Evolutionary conservation across 495 filamentous ascomycete genomes (phyloP), one percentile per base, ranked within the genome.

Genomic region (Tuber melanosporum): DNA sequence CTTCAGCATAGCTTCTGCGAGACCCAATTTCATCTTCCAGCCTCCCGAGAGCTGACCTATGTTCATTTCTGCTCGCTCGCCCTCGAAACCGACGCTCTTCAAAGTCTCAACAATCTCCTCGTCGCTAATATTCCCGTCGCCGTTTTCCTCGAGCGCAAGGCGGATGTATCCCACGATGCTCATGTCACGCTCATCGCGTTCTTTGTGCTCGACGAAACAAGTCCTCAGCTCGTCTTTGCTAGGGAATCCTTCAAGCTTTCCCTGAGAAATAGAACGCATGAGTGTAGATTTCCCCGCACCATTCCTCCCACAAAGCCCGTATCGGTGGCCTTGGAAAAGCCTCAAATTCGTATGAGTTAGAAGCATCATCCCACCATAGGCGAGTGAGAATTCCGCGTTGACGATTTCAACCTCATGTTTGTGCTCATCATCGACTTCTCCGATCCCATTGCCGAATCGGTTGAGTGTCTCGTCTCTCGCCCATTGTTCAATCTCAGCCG

Each of bases 1-100:
- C 88, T 92, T 92, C 79, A 99, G 88, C 95, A 99, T 98, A 77
- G 95, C 95, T 82, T 95, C 90, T 73, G 96, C 95, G 81, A 99
- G 87, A 75, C 95, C 95, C 74, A 99, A 86, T 90, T 99, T 99
- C 95, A 99, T 99, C 89, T 99, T 98, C 95, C 95, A 99, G 82
- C 95, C 95, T 84, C 95, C 95, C n/a, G 95, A 99, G 32, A 98
- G 87, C 43, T 94, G 97, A 76, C 95, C 95, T 74, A 98, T 96
- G 72, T 89, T 91, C 83, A 96, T 91, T 45, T 90, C 87, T 84
- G 97, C 95, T 43, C 92, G 90, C 70, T 83, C 82, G 75, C 95
- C 96, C 78, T 95, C 91, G 86, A 99, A 98, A 49, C 95, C 95
- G 83, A 99, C 94, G 83, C 97, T 94, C 75, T 91, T 88, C 72